Percentiles rank a stretch among this genome's conserved stretches.
These are phyloP conservation scores for Podospora didyma DNA, from an alignment of 495 filamentous ascomycete genomes.

Conservation along the genomic window DNA sequence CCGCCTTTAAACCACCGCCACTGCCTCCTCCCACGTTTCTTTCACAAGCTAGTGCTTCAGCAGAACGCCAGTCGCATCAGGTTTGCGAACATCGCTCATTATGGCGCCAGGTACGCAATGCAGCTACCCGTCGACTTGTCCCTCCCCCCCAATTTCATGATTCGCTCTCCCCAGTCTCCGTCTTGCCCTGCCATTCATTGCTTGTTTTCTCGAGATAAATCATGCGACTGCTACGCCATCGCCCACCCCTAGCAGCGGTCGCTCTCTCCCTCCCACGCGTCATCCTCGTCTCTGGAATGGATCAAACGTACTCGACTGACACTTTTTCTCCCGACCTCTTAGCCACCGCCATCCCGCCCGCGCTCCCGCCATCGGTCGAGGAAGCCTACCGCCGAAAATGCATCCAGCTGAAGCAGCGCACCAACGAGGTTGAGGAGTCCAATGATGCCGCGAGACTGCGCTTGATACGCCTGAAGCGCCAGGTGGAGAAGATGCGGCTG, in stretches of 20 bases:
- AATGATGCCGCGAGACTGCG: conserved; percentile 78
- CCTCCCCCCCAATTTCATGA: no score
- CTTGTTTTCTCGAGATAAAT: no score
- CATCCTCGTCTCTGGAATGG: neutral
- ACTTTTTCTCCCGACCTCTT: neutral
- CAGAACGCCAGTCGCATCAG: neutral
- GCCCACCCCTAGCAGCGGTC: no score
- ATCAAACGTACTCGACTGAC: neutral
- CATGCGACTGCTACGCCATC: no score
- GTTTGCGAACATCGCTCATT: neutral
- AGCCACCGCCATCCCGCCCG: conserved; percentile 50
- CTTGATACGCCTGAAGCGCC: conserved; percentile 73
- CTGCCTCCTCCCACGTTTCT: no score
- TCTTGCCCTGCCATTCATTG: no score
- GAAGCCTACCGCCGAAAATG: conserved; percentile 96
- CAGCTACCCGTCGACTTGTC: no score
- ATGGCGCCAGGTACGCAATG: conserved; percentile 24
- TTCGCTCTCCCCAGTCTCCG: no score
- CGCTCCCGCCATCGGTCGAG: conserved; percentile 90
- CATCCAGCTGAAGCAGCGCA: conserved; percentile 86
- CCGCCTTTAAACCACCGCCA: no score
- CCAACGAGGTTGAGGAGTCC: conserved; percentile 82
- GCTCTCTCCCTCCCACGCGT: neutral
- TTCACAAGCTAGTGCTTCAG: no score
- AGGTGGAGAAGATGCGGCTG: conserved; percentile 85